These are phyloP conservation scores for Picochlorum sp. DNA, from an alignment of 139 green algal species.

Conservation along the genomic window DNA sequence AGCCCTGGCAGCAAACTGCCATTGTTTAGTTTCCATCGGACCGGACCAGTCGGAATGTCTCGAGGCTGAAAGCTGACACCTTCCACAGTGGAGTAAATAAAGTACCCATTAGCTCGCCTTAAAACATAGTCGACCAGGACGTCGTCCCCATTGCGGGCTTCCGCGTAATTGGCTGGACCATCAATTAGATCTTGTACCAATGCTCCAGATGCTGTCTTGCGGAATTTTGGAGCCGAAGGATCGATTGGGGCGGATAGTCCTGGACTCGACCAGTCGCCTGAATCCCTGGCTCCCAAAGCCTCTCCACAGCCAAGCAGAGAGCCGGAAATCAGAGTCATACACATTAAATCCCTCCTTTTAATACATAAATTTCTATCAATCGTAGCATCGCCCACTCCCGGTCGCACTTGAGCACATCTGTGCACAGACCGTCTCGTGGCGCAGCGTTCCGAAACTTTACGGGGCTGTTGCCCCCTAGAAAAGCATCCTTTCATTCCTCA, in stretches of 20 bases:
- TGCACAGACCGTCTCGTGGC: too few species aligned
- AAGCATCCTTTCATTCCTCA: too few species aligned
- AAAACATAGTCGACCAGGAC: slow-evolving; percentile 71
- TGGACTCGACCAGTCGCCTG: slow-evolving; percentile 40
- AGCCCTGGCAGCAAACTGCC: slow-evolving; percentile 23
- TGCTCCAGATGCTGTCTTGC: slow-evolving; percentile 31
- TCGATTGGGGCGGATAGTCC: slow-evolving; percentile 29
- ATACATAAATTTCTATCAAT: too few species aligned
- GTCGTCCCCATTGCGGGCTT: slow-evolving; percentile 30
- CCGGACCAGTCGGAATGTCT: slow-evolving; percentile 55
- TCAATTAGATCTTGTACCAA: slow-evolving; percentile 41
- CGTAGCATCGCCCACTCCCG: too few species aligned
- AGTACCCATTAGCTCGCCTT: slow-evolving; percentile 50
- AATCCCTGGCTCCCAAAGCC: not conserved
- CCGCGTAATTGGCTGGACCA: slow-evolving; percentile 7
- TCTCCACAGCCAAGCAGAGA: not conserved
- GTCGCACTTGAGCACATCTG: too few species aligned
- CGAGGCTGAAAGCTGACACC: slow-evolving; percentile 70
- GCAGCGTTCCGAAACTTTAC: too few species aligned
- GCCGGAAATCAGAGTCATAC: too few species aligned
- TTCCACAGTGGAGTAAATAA: slow-evolving; percentile 65
- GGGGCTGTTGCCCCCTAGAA: too few species aligned
- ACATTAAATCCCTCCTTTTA: too few species aligned
- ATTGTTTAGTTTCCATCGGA: slow-evolving; percentile 37
- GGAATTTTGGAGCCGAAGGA: slow-evolving; percentile 29